Evolutionary conservation across 345 rosid genomes (phyloP).

Genomic region (Psidium guajava): DNA sequence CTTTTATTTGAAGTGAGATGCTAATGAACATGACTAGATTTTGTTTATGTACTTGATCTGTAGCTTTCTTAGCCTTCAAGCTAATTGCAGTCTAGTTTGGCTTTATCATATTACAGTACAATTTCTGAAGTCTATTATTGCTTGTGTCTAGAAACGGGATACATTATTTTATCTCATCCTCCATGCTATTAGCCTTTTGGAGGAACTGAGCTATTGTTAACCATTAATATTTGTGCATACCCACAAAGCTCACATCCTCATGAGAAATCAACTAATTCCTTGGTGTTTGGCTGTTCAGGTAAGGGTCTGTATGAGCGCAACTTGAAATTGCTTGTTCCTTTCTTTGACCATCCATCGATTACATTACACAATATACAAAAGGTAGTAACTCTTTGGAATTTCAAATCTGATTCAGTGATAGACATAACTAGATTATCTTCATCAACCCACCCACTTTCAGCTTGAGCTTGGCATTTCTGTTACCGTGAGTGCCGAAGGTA

Average conservation of each 20-base stretch:
- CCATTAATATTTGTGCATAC: not conserved
- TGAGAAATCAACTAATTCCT: not conserved
- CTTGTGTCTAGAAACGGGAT: not conserved
- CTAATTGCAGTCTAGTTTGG: not conserved
- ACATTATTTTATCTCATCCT: not conserved
- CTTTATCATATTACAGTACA: not conserved
- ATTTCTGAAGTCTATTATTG: not conserved
- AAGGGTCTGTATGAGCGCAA: slow-evolving; percentile 65
- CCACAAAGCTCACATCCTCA: not conserved
- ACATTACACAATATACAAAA: slow-evolving; percentile 47
- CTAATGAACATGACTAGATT: not conserved
- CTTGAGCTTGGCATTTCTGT: not conserved
- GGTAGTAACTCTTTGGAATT: slow-evolving; percentile 21
- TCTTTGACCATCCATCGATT: slow-evolving; percentile 68
- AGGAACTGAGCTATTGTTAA: not conserved
- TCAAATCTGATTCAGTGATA: not conserved
- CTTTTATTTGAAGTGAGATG: not conserved
- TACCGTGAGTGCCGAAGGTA: not conserved
- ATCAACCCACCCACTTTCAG: not conserved
- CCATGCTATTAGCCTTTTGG: not conserved
- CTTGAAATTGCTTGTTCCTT: slow-evolving; percentile 77
- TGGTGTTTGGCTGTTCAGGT: slow-evolving; percentile 25
- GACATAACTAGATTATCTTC: not conserved
- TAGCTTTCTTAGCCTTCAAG: not conserved
- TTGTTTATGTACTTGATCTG: not conserved